A percentile compares a stretch with the other conserved stretches of the same genome.
Evolutionary conservation across 2,329 filamentous ascomycete species (phyloP).

Genomic region (Xylariales sp.): DNA sequence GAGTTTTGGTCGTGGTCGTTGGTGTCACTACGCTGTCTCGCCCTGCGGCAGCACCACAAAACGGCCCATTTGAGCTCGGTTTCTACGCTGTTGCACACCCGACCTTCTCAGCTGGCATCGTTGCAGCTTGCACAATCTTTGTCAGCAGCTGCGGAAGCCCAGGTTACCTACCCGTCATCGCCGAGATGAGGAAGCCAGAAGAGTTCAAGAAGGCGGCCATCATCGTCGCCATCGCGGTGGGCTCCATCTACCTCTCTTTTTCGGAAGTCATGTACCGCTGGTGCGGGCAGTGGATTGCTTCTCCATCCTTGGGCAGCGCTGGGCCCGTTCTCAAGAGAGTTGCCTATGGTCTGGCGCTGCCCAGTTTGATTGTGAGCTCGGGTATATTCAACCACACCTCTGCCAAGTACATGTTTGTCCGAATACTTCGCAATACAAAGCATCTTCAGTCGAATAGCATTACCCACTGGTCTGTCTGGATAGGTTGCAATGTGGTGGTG

Average conservation of each 20-base stretch:
- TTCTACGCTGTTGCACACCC: not conserved
- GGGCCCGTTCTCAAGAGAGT: constrained; percentile 1
- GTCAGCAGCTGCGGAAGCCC: not conserved
- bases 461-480: constrained; percentile 24
- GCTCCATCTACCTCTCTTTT: not conserved
- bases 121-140: not conserved
- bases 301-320: not conserved
- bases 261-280: constrained; percentile 1
- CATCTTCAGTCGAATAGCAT: constrained; percentile 21
- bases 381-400: constrained; percentile 6
- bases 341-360: not conserved
- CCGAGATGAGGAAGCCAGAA: not conserved
- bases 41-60: not conserved
- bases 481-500: constrained; percentile 20
- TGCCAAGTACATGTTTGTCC: constrained; percentile 25
- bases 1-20: not conserved
- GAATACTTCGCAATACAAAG: constrained; percentile 20
- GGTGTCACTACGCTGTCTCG: not conserved
- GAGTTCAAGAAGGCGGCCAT: not conserved
- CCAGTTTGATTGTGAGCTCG: not conserved
- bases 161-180: constrained; percentile 1
- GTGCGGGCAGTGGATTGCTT: not conserved
- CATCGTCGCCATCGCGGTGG: not conserved
- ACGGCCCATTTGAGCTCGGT: not conserved
- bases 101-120: not conserved